phyloP scores from a whole-genome alignment of 2,329 filamentous ascomycete species.

The Aspergillus tubingensis region DNA sequence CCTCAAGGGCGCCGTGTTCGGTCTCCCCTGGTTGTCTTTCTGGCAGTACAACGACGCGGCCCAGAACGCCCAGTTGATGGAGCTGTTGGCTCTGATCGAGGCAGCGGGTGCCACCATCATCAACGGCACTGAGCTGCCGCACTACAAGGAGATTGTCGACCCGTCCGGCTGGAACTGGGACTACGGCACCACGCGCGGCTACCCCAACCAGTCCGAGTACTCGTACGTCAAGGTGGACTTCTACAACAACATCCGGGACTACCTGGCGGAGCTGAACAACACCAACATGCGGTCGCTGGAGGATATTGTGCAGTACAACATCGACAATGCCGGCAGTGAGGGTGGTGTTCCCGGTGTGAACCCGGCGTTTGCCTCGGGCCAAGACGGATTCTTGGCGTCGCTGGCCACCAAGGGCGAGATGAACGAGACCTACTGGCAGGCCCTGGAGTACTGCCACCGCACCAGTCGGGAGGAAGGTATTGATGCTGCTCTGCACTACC shows the following conservation, averaged over 20 bases:
- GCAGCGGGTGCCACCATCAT: conserved; percentile 66
- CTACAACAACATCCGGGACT: conserved; percentile 63
- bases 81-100: conserved; percentile 56
- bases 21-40: conserved; percentile 71
- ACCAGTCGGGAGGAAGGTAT: conserved; percentile 67
- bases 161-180: conserved; percentile 75
- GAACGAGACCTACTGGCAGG: conserved; percentile 68
- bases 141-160: conserved; percentile 63
- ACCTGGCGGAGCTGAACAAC: conserved; percentile 64
- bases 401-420: conserved; percentile 61
- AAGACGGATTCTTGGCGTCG: conserved; percentile 69
- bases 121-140: conserved; percentile 69
- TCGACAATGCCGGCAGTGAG: conserved; percentile 65
- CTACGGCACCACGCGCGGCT: conserved; percentile 63
- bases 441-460: conserved; percentile 62
- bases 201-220: conserved; percentile 72
- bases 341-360: conserved; percentile 63
- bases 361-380: conserved; percentile 69
- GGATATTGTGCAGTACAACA: conserved; percentile 66
- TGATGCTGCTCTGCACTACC: conserved; percentile 62
- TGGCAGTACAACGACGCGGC: conserved; percentile 63
- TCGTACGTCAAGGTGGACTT: conserved; percentile 68
- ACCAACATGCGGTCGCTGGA: conserved; percentile 61
- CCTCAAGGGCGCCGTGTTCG: conserved; percentile 65
- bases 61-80: conserved; percentile 57